Percentiles rank a stretch among this genome's conserved stretches.
Conservation (phyloP, 2,329 filamentous ascomycete species). For the Ophiostoma sp. region DNA sequence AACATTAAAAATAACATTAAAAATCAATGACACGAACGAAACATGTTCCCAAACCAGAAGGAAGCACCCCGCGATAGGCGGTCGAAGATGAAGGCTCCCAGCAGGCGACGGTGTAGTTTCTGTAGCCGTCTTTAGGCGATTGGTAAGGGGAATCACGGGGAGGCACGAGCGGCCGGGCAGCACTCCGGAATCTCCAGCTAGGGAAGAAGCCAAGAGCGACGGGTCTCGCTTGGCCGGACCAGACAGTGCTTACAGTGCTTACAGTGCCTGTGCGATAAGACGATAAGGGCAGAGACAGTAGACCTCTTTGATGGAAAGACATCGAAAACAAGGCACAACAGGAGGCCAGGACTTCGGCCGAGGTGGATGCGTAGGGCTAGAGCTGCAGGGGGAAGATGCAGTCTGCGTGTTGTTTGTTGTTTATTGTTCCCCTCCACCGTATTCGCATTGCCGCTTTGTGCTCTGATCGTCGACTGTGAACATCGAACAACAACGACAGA, state of each 20-base stretch:
- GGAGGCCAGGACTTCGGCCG: not conserved
- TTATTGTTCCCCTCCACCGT: not conserved
- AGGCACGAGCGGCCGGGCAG: not conserved
- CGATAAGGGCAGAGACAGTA: not conserved
- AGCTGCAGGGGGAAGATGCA: not conserved
- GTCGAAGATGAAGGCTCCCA: not conserved
- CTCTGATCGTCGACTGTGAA: too few species aligned
- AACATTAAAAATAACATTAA: not conserved
- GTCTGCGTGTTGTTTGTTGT: too few species aligned
- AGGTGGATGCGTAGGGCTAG: not conserved
- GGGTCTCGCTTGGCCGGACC: not conserved
- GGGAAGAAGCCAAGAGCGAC: not conserved
- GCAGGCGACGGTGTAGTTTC: not conserved
- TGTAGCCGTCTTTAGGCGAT: not conserved
- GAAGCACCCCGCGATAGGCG: constrained; percentile 9
- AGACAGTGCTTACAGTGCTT: not conserved
- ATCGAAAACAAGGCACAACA: not conserved
- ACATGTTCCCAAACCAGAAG: not conserved
- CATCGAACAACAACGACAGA: too few species aligned
- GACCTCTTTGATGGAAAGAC: too few species aligned
- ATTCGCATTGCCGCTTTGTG: not conserved
- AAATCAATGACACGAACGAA: not conserved
- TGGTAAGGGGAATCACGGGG: not conserved
- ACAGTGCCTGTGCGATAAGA: not conserved
- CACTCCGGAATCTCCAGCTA: not conserved